Evolutionary conservation across 2,329 filamentous ascomycete species (phyloP), one percentile per base, ranked within the genome.

Genomic region (Diatrype stigma): DNA sequence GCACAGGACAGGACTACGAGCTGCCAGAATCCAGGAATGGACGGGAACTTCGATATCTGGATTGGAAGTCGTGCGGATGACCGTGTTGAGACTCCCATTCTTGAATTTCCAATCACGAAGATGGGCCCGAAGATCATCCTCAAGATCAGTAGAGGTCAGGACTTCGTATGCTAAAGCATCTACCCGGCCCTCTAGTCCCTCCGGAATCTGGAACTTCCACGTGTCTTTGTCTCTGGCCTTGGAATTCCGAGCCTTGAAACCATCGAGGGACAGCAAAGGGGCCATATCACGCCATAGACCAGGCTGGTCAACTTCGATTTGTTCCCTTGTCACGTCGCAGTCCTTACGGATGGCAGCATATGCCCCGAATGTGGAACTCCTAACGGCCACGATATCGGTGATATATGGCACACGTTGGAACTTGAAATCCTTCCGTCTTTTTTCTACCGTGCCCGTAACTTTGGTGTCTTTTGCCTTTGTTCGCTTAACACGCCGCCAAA

Each of bases 351-450:
- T 81, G 3, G 90, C 91, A 32, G 90, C 89, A 73, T 93, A 97
- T 0, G 93, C 89, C 4, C 94, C 94, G 69, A 89, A 96, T 0
- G 87, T 82, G 32, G 94, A 97, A 60, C 91, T 93, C 57, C 91
- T 81, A 7, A 97, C 92, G 3, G 86, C 85, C 30, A 87, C 80
- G 14, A 95, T 90, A 34, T 91, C 85, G 2, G 90, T 96, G 50
- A 99, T 81, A 40, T 89, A 91, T 1, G 94, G 87, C 8, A 99
- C 84, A 51, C 94, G 85, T 61, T 93, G 86, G 60, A 97, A 99
- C 66, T 99, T 99, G 75, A 95, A 96, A 64, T 96, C 91, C 59
- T 95, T 96, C 12, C 82, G 80, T 60, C 84, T 88, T 32, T 79
- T 75, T 21, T 85, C 83, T 1, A 72, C 69, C 47, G 48, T 34